Base-by-base conservation (phyloP, 2,329 filamentous ascomycete genomes). In the Fonsecaea nubica region DNA sequence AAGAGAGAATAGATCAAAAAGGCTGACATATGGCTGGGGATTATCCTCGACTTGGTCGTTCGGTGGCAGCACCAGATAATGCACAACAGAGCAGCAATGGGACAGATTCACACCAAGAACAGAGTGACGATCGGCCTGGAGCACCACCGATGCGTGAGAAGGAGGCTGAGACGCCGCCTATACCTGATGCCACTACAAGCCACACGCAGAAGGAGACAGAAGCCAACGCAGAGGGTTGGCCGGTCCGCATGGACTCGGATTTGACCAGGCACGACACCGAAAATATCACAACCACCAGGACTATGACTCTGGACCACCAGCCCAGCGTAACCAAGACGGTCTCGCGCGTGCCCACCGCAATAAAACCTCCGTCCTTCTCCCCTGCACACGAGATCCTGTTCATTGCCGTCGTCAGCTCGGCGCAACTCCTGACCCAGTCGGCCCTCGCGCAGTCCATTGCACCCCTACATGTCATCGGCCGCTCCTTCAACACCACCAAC, bases 401-500 rank as follows among this genome's bases (percentile, higher is more conserved):
- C 56, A 75, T 84, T 25, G 67, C 70, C 6, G 72, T 80, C 32
- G 77, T 83, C 65, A 83, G 82, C 72, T 76, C 80, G 72, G 78
- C 82, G 1, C 80, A 84, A 69, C 75, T 84, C 55, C 71, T 75
- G 36, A 74, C 72, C 21, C 73, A 80, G 70, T 75, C 73, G 2
- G 76, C 73, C 10, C 69, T 81, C 15, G 72, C 75, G 9, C 74
- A 76, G 57, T 74, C 73, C 13, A 70, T 82, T 12, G 77, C 77
- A 9, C 78, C 79, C 0, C 74, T 83, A 15, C 78, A 83, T 54
- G 75, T 82, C 62, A 84, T 86, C 68, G 81, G 77, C 21, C 68
- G 75, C 21, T 77, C 77, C 55, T 79, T 85, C 45, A 76, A 75
- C 18, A 75, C 73, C 1, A 77, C 76, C 48, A 77, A 68, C 21